A percentile compares a stretch with the other conserved stretches of the same genome.
Conservation (phyloP, 768 basidiomycete species). For the Tylopilus intermedius region DNA sequence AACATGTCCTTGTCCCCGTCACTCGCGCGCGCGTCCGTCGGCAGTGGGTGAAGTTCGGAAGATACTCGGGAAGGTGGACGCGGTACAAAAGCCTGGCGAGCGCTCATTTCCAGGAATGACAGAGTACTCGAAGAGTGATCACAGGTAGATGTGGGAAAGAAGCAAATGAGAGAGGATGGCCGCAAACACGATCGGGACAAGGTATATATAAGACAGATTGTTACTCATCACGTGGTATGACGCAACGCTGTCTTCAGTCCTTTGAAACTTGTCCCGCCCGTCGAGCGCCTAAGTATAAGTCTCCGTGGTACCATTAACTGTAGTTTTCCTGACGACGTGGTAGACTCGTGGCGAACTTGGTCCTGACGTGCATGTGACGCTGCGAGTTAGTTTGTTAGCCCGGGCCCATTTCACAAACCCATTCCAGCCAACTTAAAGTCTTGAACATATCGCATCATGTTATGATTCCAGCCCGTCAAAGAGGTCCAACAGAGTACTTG, state of each 20-base stretch:
- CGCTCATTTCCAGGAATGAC: conserved; percentile 19
- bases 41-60: conserved; percentile 7
- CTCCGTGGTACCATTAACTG: too few relatives aligned
- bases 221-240: conserved; percentile 12
- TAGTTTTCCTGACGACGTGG: too few relatives aligned
- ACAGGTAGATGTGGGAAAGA: background rate
- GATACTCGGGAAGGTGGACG: conserved; percentile 13
- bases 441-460: too few relatives aligned
- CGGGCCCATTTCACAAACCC: too few relatives aligned
- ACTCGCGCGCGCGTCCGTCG: background rate
- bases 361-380: too few relatives aligned
- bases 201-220: conserved; percentile 1
- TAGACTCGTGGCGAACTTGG: too few relatives aligned
- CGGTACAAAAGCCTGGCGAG: conserved; percentile 25
- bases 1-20: conserved; percentile 9
- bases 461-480: too few relatives aligned
- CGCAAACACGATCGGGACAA: background rate
- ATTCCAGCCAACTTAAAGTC: too few relatives aligned
- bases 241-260: background rate
- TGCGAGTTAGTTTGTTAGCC: too few relatives aligned
- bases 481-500: too few relatives aligned
- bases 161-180: background rate
- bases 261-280: too few relatives aligned
- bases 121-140: background rate
- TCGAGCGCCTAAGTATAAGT: too few relatives aligned